These are phyloP conservation scores for Crithidia brevicula DNA, from an alignment of 208 protist species.

Conservation along the genomic window DNA sequence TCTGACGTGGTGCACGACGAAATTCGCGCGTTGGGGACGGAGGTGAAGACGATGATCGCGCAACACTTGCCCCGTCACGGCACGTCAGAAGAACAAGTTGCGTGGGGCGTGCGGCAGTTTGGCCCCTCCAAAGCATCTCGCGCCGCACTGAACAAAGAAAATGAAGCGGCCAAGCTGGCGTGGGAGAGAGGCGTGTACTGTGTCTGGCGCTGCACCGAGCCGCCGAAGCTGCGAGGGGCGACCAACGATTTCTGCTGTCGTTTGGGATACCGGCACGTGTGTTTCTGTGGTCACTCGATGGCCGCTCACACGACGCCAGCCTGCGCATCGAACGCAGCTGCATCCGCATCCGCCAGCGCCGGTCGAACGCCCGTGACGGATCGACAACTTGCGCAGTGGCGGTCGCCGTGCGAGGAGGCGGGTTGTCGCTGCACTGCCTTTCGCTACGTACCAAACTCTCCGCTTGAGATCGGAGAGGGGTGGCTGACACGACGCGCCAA, in stretches of 20 bases:
- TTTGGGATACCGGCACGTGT: constrained; percentile 65
- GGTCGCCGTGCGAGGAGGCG: constrained; percentile 42
- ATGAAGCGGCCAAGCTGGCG: constrained; percentile 73
- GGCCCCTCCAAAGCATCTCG: constrained; percentile 75
- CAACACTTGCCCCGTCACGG: constrained; percentile 59
- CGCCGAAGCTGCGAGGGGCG: constrained; percentile 44
- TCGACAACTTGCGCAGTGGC: constrained; percentile 20
- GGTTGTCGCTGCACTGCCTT: constrained; percentile 68
- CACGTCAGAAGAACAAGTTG: constrained; percentile 68
- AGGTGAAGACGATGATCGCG: constrained; percentile 52
- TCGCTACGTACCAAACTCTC: constrained; percentile 82
- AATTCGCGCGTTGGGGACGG: constrained; percentile 59
- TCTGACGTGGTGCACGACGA: constrained; percentile 78
- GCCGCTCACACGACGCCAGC: constrained; percentile 38
- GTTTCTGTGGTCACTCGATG: constrained; percentile 84
- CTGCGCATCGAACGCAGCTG: constrained; percentile 9
- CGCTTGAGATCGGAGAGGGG: constrained; percentile 86
- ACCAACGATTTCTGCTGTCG: constrained; percentile 85
- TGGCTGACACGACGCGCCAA: constrained; percentile 75
- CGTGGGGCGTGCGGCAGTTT: constrained; percentile 69
- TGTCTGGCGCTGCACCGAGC: constrained; percentile 67
- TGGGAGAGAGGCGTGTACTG: constrained; percentile 77
- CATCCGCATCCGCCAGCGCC: not conserved
- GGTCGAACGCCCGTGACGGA: not conserved
- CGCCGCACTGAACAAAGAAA: constrained; percentile 71